phyloP scores from a whole-genome alignment of 2,329 filamentous ascomycete species.

The Diaporthe humulicola region DNA sequence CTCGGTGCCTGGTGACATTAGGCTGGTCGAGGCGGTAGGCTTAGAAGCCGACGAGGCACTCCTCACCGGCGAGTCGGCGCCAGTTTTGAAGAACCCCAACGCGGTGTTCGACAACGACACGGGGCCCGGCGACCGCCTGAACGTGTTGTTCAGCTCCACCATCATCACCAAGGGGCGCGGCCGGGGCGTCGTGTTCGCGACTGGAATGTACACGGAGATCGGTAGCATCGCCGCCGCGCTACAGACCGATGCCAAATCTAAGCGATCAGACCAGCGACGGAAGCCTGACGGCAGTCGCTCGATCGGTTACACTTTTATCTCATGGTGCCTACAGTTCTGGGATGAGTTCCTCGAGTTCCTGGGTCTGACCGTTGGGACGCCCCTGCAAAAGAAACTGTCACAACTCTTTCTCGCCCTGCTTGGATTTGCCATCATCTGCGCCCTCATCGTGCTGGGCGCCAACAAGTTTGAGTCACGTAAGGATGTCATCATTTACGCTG shows the following conservation, averaged over 20 bases:
- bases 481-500: slow-evolving; percentile 74
- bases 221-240: slow-evolving; percentile 74
- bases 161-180: slow-evolving; percentile 73
- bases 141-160: slow-evolving; percentile 72
- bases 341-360: slow-evolving; percentile 60
- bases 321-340: background rate
- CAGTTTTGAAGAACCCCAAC: slow-evolving; percentile 65
- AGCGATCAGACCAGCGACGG: background rate
- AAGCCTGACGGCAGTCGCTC: background rate
- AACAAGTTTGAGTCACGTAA: slow-evolving; percentile 64
- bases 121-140: slow-evolving; percentile 72
- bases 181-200: slow-evolving; percentile 70
- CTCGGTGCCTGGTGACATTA: slow-evolving; percentile 56
- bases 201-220: slow-evolving; percentile 71
- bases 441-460: slow-evolving; percentile 74
- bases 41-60: slow-evolving; percentile 72
- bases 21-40: slow-evolving; percentile 65
- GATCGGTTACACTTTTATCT: background rate
- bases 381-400: slow-evolving; percentile 75
- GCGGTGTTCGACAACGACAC: slow-evolving; percentile 63
- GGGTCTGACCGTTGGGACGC: slow-evolving; percentile 75
- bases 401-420: slow-evolving; percentile 73
- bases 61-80: slow-evolving; percentile 72
- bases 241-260: background rate
- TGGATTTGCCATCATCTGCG: slow-evolving; percentile 63